phyloP scores from a whole-genome alignment of 176 grass and related monocot species.

The Eragrostis nindensis region DNA sequence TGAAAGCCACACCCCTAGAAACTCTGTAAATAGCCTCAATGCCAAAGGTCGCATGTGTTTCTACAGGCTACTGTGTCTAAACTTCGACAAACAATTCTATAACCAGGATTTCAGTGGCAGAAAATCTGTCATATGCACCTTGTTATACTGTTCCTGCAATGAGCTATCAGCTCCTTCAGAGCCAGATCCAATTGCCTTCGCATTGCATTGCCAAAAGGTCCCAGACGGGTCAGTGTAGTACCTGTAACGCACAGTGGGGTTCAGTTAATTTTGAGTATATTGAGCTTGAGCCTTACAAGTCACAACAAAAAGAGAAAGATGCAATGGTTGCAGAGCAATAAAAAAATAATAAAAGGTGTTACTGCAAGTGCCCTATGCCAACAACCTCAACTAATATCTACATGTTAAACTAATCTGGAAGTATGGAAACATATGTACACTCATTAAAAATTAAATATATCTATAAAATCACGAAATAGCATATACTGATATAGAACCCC shows the following conservation, averaged over 20 bases:
- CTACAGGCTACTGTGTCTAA: background rate
- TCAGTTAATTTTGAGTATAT: background rate
- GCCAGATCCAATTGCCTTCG: constrained; percentile 95
- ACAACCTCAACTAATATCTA: background rate
- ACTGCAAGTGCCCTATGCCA: background rate
- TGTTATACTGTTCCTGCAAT: constrained; percentile 95
- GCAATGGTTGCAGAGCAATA: background rate
- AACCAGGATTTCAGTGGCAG: background rate
- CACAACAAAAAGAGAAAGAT: constrained; percentile 19
- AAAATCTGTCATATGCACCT: constrained; percentile 48
- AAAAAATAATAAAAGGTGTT: background rate
- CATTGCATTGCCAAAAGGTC: constrained; percentile 95
- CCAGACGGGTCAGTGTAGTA: constrained; percentile 96
- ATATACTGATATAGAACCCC: background rate
- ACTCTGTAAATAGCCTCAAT: background rate
- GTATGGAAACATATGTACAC: background rate
- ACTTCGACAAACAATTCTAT: background rate
- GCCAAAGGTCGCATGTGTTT: background rate
- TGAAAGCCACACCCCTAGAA: background rate
- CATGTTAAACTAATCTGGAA: background rate
- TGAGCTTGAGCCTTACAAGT: background rate
- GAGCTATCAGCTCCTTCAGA: constrained; percentile 99
- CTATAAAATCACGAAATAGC: background rate
- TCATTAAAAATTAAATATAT: background rate
- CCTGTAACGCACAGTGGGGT: constrained; percentile 46